Evolutionary conservation across 495 filamentous ascomycete genomes (phyloP), one percentile per base, ranked within the genome.

Genomic region (Darksidea phi): DNA sequence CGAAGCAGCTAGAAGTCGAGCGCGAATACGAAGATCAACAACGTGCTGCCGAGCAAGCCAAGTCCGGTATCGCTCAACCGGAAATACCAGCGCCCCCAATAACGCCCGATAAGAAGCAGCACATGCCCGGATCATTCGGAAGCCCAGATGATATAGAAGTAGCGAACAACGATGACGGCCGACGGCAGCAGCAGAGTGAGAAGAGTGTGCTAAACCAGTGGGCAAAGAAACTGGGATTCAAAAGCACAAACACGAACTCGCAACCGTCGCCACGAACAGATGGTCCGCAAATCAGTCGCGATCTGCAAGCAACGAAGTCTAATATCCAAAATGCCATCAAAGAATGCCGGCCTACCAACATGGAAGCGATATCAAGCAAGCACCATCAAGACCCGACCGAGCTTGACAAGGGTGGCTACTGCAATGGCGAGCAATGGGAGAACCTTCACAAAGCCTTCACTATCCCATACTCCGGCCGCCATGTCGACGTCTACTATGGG

Each of bases 271-370:
- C 25, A 74, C n/a, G n/a, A 11, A 64, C 61, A 71, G 52, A 72
- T 66, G 79, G 81, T 6, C 76, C 81, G 64, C 77, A 77, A 47
- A 69, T 85, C 37, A 77, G 80, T n/a, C 75, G 77, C 54, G 66
- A 68, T 34, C 13, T 68, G 11, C 45, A 53, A n/a, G 60, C 66
- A 1, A 68, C 66, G 13, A 52, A 54, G 17, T 47, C 49, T 13
- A 88, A 88, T 61, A 83, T 97, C 15, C 76, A 89, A 17, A 89
- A 87, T 42, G 91, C 94, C 12, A 86, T 97, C 64, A 81, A 86
- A 63, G 84, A 85, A 21, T 91, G 90, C 46, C 85, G 92, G 23
- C 78, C 91, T 17, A 86, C 95, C 73, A 85, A 89, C 63, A 51
- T 54, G 46, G 34, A 57, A 34, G 45, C 15, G 17, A 56, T 67